Base-by-base conservation (phyloP, 441 rosid genomes). In the Capsella rubella region DNA sequence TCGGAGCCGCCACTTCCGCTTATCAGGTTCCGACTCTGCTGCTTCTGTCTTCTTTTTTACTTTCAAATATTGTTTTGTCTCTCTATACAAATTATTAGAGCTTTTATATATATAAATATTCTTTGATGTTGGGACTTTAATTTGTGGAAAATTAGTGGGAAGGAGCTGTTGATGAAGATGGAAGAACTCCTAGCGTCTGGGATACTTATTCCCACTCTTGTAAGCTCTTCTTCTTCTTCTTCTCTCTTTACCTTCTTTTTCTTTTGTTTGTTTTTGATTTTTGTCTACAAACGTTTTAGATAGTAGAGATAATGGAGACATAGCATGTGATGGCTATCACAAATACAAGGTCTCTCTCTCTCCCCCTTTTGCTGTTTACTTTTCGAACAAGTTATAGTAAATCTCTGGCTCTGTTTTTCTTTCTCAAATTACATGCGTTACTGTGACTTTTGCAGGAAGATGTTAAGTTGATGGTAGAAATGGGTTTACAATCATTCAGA, bases 251-350 rank as follows among this genome's bases (percentile, higher is more conserved):
- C 16, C 13, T 28, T 31, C 6, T n/a, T 6, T 32, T 6, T 21
- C 25, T 1, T 56, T 4, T 15, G 13, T 3, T 10, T 6, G 6
- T 29, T 29, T 21, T 29, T 13, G 8, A 16, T 62, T 61, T 28
- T 4, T 51, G 56, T 25, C n/a, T 11, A 51, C 31, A 52, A 15
- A 46, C 18, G 15, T 46, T 15, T 8, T 35, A 89, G 92, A 34
- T 51, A 16, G 40, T 27, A 85, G 69, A 49, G 82, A 18, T 8
- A 83, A 75, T 16, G 95, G 85, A 73, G 90, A 88, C 65, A 56
- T 83, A 29, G 83, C 92, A 10, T 82, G 78, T 71, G 97, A 92
- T 37, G 85, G 80, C 21, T 92, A 92, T 79, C 94, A 90, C 83
- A 86, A 86, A 63, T 90, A 88, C 78, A 88, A 90, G 88, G 93